A percentile compares a stretch with the other conserved stretches of the same genome.
These are phyloP conservation scores for Marasmius sp. DNA, from an alignment of 1,284 basidiomycete genomes.

Conservation along the genomic window DNA sequence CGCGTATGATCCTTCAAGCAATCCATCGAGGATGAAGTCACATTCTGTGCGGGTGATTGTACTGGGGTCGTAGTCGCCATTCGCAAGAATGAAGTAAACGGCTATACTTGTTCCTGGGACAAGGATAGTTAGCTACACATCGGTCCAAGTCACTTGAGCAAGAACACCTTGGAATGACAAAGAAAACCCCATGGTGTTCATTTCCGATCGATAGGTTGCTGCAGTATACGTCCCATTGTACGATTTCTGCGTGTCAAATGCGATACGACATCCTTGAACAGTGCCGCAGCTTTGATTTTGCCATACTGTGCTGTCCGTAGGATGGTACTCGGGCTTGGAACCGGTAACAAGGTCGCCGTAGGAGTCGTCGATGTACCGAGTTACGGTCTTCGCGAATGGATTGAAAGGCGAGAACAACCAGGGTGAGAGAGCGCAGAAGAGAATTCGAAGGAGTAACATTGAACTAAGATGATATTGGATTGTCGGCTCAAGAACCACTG, in stretches of 20 bases:
- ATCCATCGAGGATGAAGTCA: neutral
- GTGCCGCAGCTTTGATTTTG: neutral
- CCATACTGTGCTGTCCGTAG: neutral
- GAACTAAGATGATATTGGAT: no score
- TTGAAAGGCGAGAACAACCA: no score
- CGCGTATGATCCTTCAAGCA: neutral
- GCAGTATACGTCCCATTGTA: neutral
- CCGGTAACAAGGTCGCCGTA: neutral
- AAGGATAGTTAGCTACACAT: neutral
- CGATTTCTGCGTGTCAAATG: neutral
- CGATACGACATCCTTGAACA: neutral
- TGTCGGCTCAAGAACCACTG: no score
- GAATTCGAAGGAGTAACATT: no score
- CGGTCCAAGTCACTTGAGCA: neutral
- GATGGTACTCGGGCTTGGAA: neutral
- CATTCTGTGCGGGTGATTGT: neutral
- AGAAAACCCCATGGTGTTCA: neutral
- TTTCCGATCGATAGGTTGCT: neutral
- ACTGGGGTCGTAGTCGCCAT: neutral
- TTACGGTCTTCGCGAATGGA: neutral
- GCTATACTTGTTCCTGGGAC: neutral
- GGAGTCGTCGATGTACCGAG: neutral
- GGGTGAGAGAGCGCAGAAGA: no score
- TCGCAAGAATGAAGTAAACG: neutral
- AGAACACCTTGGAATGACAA: neutral